Percentiles rank a stretch among this genome's conserved stretches.
These are phyloP conservation scores for Taphrina communis DNA, from an alignment of 1,139 yeast species.

Conservation along the genomic window DNA sequence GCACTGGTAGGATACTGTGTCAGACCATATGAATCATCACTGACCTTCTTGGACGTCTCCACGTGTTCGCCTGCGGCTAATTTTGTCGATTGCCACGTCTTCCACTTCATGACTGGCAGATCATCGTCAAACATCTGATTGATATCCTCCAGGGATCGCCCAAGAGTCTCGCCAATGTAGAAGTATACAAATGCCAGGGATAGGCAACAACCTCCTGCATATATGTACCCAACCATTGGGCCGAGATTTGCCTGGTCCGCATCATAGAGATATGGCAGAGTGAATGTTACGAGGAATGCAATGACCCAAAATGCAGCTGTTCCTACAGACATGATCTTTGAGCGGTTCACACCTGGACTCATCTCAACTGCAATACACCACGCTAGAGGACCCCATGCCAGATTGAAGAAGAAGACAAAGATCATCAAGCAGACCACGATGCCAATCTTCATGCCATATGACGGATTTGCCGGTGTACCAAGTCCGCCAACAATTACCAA, in stretches of 20 bases:
- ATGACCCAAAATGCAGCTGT: slow-evolving; percentile 56
- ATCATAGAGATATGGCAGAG: slow-evolving; percentile 57
- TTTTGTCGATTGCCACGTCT: slow-evolving; percentile 12
- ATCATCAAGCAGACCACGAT: slow-evolving; percentile 72
- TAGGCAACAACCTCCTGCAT: slow-evolving; percentile 65
- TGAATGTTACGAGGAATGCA: slow-evolving; percentile 54
- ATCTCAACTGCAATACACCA: slow-evolving; percentile 80
- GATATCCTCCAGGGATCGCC: slow-evolving; percentile 69
- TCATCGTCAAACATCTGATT: slow-evolving; percentile 58
- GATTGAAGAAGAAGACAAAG: slow-evolving; percentile 80
- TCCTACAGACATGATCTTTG: slow-evolving; percentile 54
- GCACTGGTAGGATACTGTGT: slow-evolving; percentile 1
- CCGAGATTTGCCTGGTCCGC: slow-evolving; percentile 52
- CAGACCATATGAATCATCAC: slow-evolving; percentile 5
- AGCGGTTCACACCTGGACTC: slow-evolving; percentile 61
- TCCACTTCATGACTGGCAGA: slow-evolving; percentile 36
- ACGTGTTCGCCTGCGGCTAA: slow-evolving; percentile 12
- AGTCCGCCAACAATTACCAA: slow-evolving; percentile 61
- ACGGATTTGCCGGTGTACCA: slow-evolving; percentile 48
- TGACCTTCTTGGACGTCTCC: not conserved
- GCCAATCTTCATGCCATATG: slow-evolving; percentile 30
- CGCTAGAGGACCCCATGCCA: slow-evolving; percentile 86
- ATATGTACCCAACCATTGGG: slow-evolving; percentile 65
- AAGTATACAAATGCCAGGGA: slow-evolving; percentile 64
- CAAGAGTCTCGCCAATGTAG: slow-evolving; percentile 73